Conservation (phyloP, 768 basidiomycete genomes). For the Lentinula sp. region DNA sequence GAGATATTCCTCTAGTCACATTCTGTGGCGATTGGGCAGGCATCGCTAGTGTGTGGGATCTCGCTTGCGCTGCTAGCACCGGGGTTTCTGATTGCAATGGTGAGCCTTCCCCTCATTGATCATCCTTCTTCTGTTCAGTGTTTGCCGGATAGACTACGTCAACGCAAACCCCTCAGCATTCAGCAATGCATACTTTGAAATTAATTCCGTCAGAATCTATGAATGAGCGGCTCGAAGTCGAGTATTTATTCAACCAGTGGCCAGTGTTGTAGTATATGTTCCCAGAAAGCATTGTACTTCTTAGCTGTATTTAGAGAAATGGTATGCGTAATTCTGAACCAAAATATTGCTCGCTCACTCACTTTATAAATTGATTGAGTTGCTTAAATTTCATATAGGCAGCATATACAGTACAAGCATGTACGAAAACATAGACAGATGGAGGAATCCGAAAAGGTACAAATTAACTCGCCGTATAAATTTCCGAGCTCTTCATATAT, state of each 20-base stretch:
- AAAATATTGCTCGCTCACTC: too few species aligned
- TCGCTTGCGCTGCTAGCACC: slow-evolving; percentile 1
- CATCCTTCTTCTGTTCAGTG: too few species aligned
- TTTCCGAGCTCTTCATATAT: background rate
- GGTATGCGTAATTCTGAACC: too few species aligned
- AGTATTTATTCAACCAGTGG: background rate
- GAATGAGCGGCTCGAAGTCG: background rate
- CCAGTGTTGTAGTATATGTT: background rate
- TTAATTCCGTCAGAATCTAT: slow-evolving; percentile 1
- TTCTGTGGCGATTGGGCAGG: slow-evolving; percentile 3
- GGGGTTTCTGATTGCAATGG: slow-evolving; percentile 2
- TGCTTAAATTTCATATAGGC: too few species aligned
- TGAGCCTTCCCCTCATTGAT: background rate
- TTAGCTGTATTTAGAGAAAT: background rate
- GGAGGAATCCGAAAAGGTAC: too few species aligned
- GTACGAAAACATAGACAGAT: too few species aligned
- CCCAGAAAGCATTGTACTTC: background rate
- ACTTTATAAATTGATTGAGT: too few species aligned
- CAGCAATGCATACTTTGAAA: slow-evolving; percentile 5
- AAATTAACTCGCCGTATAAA: too few species aligned
- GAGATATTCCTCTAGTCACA: background rate
- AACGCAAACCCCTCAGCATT: slow-evolving; percentile 4
- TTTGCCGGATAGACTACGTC: slow-evolving; percentile 1
- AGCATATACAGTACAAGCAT: too few species aligned
- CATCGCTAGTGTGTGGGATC: background rate